Percentiles rank a stretch among this genome's conserved stretches.
These are phyloP conservation scores for Tubosaeta brunneosetosa DNA, from an alignment of 768 basidiomycete species.

Conservation along the genomic window DNA sequence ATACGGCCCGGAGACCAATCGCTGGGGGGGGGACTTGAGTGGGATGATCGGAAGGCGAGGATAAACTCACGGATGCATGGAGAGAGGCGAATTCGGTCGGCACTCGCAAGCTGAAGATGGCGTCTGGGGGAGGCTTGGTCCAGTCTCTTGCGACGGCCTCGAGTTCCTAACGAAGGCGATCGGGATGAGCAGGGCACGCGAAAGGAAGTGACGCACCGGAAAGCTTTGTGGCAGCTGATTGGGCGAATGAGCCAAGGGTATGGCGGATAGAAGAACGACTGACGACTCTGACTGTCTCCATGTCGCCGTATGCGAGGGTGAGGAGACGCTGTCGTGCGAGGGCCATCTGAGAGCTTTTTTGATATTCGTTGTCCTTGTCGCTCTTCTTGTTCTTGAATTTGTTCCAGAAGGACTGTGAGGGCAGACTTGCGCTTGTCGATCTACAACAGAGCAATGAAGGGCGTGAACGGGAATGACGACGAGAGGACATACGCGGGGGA, in stretches of 20 bases:
- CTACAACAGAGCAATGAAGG: constrained; percentile 43
- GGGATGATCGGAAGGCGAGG: constrained; percentile 8
- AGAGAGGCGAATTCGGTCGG: constrained; percentile 86
- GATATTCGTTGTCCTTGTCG: constrained; percentile 59
- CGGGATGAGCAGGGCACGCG: not conserved
- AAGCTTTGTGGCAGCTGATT: constrained; percentile 64
- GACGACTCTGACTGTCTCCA: constrained; percentile 79
- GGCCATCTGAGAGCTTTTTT: constrained; percentile 56
- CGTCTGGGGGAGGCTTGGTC: constrained; percentile 82
- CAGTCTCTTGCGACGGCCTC: constrained; percentile 78
- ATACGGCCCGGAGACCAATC: constrained; percentile 75
- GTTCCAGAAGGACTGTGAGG: constrained; percentile 47
- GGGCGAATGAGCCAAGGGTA: not conserved
- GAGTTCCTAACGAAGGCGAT: constrained; percentile 53
- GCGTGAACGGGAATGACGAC: constrained; percentile 14
- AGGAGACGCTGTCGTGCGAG: constrained; percentile 71
- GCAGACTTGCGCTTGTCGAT: constrained; percentile 60
- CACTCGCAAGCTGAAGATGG: constrained; percentile 67
- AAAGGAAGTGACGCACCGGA: constrained; percentile 40
- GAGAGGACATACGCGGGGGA: constrained; percentile 65
- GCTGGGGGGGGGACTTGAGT: constrained; percentile 41
- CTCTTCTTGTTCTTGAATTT: constrained; percentile 65
- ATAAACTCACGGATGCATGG: constrained; percentile 66
- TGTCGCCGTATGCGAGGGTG: constrained; percentile 77
- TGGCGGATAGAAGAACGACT: constrained; percentile 11